Percentiles rank a stretch among this genome's conserved stretches.
Conservation (phyloP, 345 rosid species). For the Kandelia obovata region DNA sequence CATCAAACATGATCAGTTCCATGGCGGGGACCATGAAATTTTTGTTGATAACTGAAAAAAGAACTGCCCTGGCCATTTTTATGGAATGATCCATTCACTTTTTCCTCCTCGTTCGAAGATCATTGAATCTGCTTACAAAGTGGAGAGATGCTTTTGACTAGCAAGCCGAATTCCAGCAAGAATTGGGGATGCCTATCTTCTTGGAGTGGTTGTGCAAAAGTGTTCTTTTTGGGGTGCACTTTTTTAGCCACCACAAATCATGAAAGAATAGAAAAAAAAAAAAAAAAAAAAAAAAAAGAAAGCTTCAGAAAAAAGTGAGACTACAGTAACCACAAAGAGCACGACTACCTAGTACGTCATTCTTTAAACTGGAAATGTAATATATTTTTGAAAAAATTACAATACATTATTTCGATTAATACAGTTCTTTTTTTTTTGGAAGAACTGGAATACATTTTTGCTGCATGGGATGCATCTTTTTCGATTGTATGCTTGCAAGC, state of each 20-base stretch:
- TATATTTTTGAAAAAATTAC: too few relatives aligned
- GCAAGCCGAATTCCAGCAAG: conserved; percentile 4
- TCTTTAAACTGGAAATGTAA: too few relatives aligned
- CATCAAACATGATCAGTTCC: conserved; percentile 1
- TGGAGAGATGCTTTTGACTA: conserved; percentile 24
- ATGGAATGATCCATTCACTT: conserved; percentile 14
- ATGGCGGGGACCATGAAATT: conserved; percentile 7
- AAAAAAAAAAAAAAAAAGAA: too few relatives aligned
- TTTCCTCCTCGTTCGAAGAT: conserved; percentile 3
- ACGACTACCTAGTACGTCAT: too few relatives aligned
- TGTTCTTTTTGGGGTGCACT: not conserved
- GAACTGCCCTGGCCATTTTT: conserved; percentile 18
- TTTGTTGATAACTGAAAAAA: conserved; percentile 12
- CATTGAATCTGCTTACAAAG: conserved; percentile 13
- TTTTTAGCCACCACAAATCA: too few relatives aligned
- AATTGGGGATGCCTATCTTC: conserved; percentile 19
- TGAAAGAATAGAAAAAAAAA: too few relatives aligned
- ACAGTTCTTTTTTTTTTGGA: too few relatives aligned
- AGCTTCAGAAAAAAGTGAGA: too few relatives aligned
- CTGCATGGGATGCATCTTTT: too few relatives aligned
- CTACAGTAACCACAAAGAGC: too few relatives aligned
- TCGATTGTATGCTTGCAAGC: not conserved
- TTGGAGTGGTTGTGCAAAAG: not conserved
- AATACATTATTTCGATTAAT: too few relatives aligned
- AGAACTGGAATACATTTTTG: too few relatives aligned